Percentiles rank a stretch among this genome's conserved stretches.
phyloP scores from a whole-genome alignment of 805 yeast species.

The Ogataea nakhonphanomensis region DNA sequence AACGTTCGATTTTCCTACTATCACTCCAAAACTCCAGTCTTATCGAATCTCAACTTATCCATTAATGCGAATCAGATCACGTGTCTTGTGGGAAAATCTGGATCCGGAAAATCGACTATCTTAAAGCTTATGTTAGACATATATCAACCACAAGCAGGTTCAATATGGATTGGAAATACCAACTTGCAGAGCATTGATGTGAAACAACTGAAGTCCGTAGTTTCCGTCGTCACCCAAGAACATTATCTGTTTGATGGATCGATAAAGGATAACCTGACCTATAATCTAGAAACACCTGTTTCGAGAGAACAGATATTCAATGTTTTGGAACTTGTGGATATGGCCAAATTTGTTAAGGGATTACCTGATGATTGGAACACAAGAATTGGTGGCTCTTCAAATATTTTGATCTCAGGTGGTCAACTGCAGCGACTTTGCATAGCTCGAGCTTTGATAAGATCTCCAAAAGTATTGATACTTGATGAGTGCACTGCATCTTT shows the following conservation, averaged over 20 bases:
- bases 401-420: slow-evolving; percentile 72
- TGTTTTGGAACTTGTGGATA: slow-evolving; percentile 44
- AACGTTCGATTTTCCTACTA: slow-evolving; percentile 12
- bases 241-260: slow-evolving; percentile 73
- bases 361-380: slow-evolving; percentile 63
- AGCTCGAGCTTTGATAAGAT: slow-evolving; percentile 72
- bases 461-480: slow-evolving; percentile 62
- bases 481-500: slow-evolving; percentile 92
- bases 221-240: slow-evolving; percentile 74
- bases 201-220: slow-evolving; percentile 45
- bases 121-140: slow-evolving; percentile 54
- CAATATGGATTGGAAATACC: slow-evolving; percentile 41
- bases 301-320: slow-evolving; percentile 33
- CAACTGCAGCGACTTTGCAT: slow-evolving; percentile 84
- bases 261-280: slow-evolving; percentile 64
- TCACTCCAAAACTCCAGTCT: slow-evolving; percentile 39
- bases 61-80: slow-evolving; percentile 48
- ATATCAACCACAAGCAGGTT: slow-evolving; percentile 36
- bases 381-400: slow-evolving; percentile 46
- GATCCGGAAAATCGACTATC: slow-evolving; percentile 88
- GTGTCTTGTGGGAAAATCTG: slow-evolving; percentile 82
- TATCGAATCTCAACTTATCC: slow-evolving; percentile 41
- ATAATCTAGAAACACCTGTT: slow-evolving; percentile 42
- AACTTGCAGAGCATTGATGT: slow-evolving; percentile 47
- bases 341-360: slow-evolving; percentile 50